Base-by-base conservation (phyloP, 1,139 yeast genomes). In the Blastobotrys buckinghamii region DNA sequence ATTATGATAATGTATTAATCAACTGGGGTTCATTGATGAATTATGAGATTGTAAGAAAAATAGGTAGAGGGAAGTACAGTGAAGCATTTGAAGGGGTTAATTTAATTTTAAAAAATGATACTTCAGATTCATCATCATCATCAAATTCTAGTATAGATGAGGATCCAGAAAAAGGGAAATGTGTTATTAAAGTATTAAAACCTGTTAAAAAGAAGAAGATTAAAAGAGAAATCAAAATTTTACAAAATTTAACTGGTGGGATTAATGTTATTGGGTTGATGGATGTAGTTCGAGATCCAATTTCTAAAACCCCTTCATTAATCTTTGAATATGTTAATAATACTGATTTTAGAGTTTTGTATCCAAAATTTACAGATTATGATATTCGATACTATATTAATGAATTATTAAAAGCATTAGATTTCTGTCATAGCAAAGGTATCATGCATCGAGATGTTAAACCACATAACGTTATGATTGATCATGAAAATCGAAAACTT, bases 381-480 rank as follows among this genome's bases (percentile, higher is more conserved):
- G 98, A 94, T 64, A 84, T 92, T 59, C 79, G 95, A 56, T 90
- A 71, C 70, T 94, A 94, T 70, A 89, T 92, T 79, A 82, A 76
- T 58, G 96, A 92, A 70, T 75, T 94, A 55, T 75, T 94, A 59
- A 82, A 79, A 60, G 98, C 98, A 0, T 75, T 94, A 54, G 97
- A 94, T 68, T 94, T 79, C 66, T 85, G 94, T 43, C 99, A 94
- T 69, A 87, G 96, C 6, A 88, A 87, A 88, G 99, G 98, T 38
- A 90, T 94, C 55, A 94, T 94, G 87, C 99, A 94, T 69, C 76
- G 99, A 65, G 99, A 94, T 68, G 98, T 94, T 54, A 94, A 94
- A 68, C 98, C 98, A 27, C 97, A 94, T 65, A 94, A 94, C 64
- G 94, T 94, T 43, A 92, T 94, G 97, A 94, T 94, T 62, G 98